A percentile compares a stretch with the other conserved stretches of the same genome.
Conservation (phyloP, 192 early-diverging fungal genomes). For the Gryganskiella cystojenkinii region DNA sequence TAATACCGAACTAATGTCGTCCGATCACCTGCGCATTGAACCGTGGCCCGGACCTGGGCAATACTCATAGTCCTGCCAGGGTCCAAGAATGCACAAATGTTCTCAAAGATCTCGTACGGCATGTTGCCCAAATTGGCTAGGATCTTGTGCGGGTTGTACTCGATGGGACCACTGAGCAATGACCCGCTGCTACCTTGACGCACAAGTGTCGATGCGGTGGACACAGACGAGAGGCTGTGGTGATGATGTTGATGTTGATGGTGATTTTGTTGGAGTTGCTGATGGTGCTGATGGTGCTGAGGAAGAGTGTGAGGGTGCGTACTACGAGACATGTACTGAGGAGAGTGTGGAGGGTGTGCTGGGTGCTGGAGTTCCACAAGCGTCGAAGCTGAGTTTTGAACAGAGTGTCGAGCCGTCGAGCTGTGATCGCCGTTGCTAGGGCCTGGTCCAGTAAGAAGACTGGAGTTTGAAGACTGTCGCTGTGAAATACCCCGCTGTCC, state of each 20-base stretch:
- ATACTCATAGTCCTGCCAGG: constrained; percentile 39
- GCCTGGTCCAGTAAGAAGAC: neutral
- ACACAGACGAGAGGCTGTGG: neutral
- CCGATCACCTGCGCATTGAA: constrained; percentile 35
- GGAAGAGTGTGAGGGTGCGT: neutral
- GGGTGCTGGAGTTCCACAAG: no score
- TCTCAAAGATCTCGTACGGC: constrained; percentile 55
- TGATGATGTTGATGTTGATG: constrained; percentile 1
- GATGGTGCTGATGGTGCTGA: constrained; percentile 8
- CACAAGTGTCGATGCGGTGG: constrained; percentile 3
- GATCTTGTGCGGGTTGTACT: constrained; percentile 48
- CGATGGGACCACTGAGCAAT: neutral
- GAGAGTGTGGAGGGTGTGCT: neutral
- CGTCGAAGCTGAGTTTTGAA: no score
- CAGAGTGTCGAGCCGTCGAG: no score
- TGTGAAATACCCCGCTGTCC: neutral
- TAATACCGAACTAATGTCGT: constrained; percentile 34
- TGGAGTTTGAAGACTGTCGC: constrained; percentile 31
- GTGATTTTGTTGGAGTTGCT: neutral
- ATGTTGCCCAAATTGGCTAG: constrained; percentile 40
- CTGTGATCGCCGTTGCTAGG: no score
- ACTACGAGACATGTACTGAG: neutral
- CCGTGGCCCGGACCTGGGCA: constrained; percentile 34
- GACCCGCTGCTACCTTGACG: neutral
- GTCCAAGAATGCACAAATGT: constrained; percentile 46